Percentiles rank a stretch among this genome's conserved stretches.
These are phyloP conservation scores for Botryotinia globosa DNA, from an alignment of 2,329 filamentous ascomycete species.

Conservation along the genomic window DNA sequence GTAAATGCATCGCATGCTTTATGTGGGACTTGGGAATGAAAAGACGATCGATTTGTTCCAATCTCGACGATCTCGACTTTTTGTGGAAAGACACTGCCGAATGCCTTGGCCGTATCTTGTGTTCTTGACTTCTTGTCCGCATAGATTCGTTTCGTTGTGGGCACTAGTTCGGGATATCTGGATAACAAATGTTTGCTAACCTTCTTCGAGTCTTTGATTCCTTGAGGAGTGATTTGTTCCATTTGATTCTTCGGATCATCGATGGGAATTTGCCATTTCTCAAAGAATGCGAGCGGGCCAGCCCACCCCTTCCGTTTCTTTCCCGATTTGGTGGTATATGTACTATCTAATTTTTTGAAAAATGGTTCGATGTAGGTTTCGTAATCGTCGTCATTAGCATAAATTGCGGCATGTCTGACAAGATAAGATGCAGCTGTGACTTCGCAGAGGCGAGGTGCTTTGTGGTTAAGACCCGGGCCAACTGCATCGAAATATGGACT, in stretches of 20 bases:
- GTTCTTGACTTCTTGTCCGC: slow-evolving; percentile 36
- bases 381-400: slow-evolving; percentile 52
- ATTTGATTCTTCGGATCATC: slow-evolving; percentile 35
- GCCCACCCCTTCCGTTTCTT: slow-evolving; percentile 33
- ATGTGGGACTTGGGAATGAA: slow-evolving; percentile 41
- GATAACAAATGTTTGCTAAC: slow-evolving; percentile 34
- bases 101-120: slow-evolving; percentile 36
- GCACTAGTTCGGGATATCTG: slow-evolving; percentile 34
- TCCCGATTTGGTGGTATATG: slow-evolving; percentile 19
- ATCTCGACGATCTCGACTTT: slow-evolving; percentile 34
- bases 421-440: slow-evolving; percentile 49
- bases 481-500: slow-evolving; percentile 55
- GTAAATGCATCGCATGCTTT: slow-evolving; percentile 58
- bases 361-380: slow-evolving; percentile 51
- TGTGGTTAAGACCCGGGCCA: slow-evolving; percentile 39
- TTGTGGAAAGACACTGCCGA: slow-evolving; percentile 34
- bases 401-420: slow-evolving; percentile 50
- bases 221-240: slow-evolving; percentile 36
- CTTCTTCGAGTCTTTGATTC: slow-evolving; percentile 33
- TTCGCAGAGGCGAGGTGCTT: slow-evolving; percentile 40
- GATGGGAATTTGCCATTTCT: slow-evolving; percentile 35
- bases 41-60: slow-evolving; percentile 54
- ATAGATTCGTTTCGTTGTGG: slow-evolving; percentile 35
- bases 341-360: slow-evolving; percentile 54
- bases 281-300: slow-evolving; percentile 33